Evolutionary conservation across 2,329 filamentous ascomycete species (phyloP), one percentile per base, ranked within the genome.

Genomic region (Epichloe glyceriae): DNA sequence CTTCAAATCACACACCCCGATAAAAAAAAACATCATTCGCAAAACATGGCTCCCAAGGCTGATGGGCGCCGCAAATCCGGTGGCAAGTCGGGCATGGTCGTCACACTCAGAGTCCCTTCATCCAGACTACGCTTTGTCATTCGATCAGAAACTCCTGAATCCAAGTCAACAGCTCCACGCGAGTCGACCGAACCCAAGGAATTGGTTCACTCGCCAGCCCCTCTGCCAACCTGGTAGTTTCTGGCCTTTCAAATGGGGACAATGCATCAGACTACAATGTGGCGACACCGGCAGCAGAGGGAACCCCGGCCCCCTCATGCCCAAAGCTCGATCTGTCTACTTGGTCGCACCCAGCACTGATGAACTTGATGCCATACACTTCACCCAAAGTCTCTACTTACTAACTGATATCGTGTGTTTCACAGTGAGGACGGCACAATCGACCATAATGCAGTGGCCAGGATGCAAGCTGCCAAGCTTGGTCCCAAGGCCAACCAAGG

Each of bases 401-500:
- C 33, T 50, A 48, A 37, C 52, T 12, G 37, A 14, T 26, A n/a
- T 17, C 10, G n/a, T 30, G 5, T n/a, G 7, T 20, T 26, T 33
- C 47, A 49, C 53, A 83, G 80, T 56, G 80, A 84, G 61, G 80
- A 83, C 59, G 79, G 80, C 33, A 74, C 75, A 33, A 74, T 80
- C 61, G 80, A 84, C 58, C 75, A 79, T 58, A 72, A 72, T 61
- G 70, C 71, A 54, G 67, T 68, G 58, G 66, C 67, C 53, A 71
- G 75, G 59, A 69, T 73, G 44, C 70, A 72, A 5, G 75, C 75
- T 50, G 73, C 75, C 47, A 95, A 95, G 67, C 83, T 97, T 26
- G 91, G 91, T 3, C 93, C 93, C 58, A 97, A 96, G 69, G 91
- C 91, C 48, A 97, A 96, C 66, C 87, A 91, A 61, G 93, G 93